A percentile compares a stretch with the other conserved stretches of the same genome.
These are phyloP conservation scores for Cystobasidium slooffiae DNA, from an alignment of 1,284 basidiomycete genomes.

Conservation along the genomic window DNA sequence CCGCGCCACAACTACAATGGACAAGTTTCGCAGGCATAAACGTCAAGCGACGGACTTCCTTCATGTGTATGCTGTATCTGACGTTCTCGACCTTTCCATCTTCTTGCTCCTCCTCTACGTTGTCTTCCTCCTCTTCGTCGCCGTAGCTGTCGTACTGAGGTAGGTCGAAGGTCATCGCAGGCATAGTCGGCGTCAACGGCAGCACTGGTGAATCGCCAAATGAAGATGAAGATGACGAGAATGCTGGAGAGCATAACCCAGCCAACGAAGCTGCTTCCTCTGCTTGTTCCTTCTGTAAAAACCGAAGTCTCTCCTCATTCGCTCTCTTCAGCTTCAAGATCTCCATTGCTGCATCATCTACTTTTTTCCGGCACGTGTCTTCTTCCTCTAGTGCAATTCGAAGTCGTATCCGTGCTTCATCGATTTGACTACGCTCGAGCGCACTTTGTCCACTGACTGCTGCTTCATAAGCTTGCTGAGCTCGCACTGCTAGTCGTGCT, in stretches of 20 bases:
- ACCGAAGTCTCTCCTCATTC: slow-evolving; percentile 5
- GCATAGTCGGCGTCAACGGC: slow-evolving; percentile 20
- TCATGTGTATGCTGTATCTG: slow-evolving; percentile 26
- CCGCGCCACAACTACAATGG: slow-evolving; percentile 32
- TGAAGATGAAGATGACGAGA: slow-evolving; percentile 19
- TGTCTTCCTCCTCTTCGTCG: slow-evolving; percentile 12
- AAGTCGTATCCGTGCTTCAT: slow-evolving; percentile 32
- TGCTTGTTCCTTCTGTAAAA: slow-evolving; percentile 8
- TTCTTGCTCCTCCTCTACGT: slow-evolving; percentile 5
- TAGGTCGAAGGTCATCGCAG: slow-evolving; percentile 17
- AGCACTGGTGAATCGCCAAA: slow-evolving; percentile 20
- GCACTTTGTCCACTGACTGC: slow-evolving; percentile 2
- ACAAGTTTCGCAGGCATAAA: slow-evolving; percentile 21
- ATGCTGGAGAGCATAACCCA: slow-evolving; percentile 9
- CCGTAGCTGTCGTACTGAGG: slow-evolving; percentile 12
- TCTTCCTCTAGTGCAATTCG: slow-evolving; percentile 40
- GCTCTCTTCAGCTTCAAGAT: slow-evolving; percentile 32
- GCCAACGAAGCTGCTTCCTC: slow-evolving; percentile 10
- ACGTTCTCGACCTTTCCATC: slow-evolving; percentile 2
- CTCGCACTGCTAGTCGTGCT: slow-evolving; percentile 23
- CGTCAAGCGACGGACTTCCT: slow-evolving; percentile 23
- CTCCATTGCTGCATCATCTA: slow-evolving; percentile 26
- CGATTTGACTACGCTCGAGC: background rate
- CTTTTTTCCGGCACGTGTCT: slow-evolving; percentile 21
- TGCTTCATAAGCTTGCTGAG: slow-evolving; percentile 34